Evolutionary conservation across 140 eudicot genomes (phyloP).

Genomic region (Oenanthe javanica): DNA sequence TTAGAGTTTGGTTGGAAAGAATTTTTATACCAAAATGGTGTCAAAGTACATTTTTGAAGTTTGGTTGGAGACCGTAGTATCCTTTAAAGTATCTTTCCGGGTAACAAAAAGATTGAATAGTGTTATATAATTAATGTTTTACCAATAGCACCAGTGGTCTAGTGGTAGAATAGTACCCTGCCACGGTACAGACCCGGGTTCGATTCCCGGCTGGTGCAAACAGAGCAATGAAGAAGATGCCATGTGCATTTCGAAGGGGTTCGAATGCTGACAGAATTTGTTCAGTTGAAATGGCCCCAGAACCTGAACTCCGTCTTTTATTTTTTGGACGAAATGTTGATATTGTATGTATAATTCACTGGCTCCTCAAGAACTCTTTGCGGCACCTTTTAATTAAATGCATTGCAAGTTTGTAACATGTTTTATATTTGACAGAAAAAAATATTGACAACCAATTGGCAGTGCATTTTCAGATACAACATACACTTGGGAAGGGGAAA

Average conservation of each 20-base stretch:
- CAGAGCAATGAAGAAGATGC: neutral
- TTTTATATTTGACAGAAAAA: too few species aligned
- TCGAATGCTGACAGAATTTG: neutral
- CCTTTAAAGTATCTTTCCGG: too few species aligned
- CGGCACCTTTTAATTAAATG: neutral
- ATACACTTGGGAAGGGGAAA: neutral
- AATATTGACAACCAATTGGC: neutral
- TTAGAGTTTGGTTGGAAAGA: too few species aligned
- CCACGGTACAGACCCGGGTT: slow-evolving; percentile 85
- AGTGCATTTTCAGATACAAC: neutral
- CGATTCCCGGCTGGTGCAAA: slow-evolving; percentile 86
- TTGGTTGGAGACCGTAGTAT: too few species aligned
- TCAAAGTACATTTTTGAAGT: too few species aligned
- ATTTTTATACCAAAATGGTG: too few species aligned
- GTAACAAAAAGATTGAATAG: too few species aligned
- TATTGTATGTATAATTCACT: too few species aligned
- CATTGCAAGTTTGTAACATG: neutral
- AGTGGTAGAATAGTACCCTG: slow-evolving; percentile 53
- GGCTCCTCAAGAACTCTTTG: neutral
- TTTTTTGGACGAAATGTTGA: too few species aligned
- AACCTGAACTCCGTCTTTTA: neutral
- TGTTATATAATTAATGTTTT: too few species aligned
- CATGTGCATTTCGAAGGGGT: neutral
- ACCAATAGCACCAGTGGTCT: neutral
- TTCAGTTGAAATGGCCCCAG: neutral